Evolutionary conservation across 495 filamentous ascomycete genomes (phyloP).

Genomic region (Talaromyces nanjingensis): DNA sequence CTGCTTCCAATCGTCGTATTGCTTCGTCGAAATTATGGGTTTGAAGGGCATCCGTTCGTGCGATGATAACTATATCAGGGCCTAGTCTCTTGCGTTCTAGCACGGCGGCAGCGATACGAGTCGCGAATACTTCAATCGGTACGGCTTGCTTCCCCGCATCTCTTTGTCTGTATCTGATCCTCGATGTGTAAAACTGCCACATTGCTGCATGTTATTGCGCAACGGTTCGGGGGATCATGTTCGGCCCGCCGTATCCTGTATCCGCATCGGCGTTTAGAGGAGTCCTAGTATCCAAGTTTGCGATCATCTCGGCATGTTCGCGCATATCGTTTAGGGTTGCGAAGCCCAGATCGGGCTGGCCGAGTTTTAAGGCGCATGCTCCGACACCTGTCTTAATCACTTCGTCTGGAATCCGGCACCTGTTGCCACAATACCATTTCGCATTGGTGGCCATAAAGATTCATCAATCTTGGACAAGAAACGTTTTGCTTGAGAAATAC

Average conservation of each 20-base stretch:
- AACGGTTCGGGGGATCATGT: constrained; percentile 58
- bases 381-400: too few species aligned
- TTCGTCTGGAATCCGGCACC: too few species aligned
- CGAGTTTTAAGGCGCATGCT: constrained; percentile 58
- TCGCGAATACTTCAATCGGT: constrained; percentile 28
- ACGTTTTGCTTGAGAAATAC: too few species aligned
- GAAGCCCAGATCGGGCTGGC: constrained; percentile 60
- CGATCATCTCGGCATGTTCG: constrained; percentile 36
- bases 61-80: constrained; percentile 49
- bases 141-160: constrained; percentile 50
- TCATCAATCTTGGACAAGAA: too few species aligned
- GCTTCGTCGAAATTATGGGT: constrained; percentile 44
- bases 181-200: constrained; percentile 55
- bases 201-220: constrained; percentile 49
- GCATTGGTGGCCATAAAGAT: too few species aligned
- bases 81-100: constrained; percentile 25
- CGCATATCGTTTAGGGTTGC: constrained; percentile 43
- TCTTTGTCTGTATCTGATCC: constrained; percentile 53
- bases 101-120: constrained; percentile 40
- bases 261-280: constrained; percentile 68
- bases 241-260: constrained; percentile 57
- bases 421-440: too few species aligned
- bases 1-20: constrained; percentile 34
- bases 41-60: constrained; percentile 50
- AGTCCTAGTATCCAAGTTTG: constrained; percentile 30